These are phyloP conservation scores for Cercophora scortea DNA, from an alignment of 495 filamentous ascomycete genomes.

Conservation along the genomic window DNA sequence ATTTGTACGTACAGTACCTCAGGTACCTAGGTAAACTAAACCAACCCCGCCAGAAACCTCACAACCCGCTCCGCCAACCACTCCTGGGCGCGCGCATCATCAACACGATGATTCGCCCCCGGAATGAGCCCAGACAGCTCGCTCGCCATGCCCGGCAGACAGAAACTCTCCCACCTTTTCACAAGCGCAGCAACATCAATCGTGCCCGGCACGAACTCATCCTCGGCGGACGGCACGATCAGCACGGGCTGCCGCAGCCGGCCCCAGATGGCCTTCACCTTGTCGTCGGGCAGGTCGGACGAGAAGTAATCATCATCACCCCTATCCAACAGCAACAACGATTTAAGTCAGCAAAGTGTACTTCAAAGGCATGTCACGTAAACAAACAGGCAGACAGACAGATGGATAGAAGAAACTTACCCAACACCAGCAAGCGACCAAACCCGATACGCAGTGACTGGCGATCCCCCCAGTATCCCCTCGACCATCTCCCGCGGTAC, in stretches of 20 bases:
- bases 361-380: too few species aligned
- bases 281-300: conserved; percentile 58
- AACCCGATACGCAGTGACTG: conserved; percentile 63
- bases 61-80: conserved; percentile 31
- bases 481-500: conserved; percentile 47
- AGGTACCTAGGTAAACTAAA: background rate
- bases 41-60: conserved; percentile 23
- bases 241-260: conserved; percentile 47
- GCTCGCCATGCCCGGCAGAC: conserved; percentile 30
- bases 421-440: conserved; percentile 52
- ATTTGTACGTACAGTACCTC: conserved; percentile 12
- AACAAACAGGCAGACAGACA: background rate
- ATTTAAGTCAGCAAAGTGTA: too few species aligned
- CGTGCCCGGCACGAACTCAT: conserved; percentile 58
- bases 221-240: conserved; percentile 61
- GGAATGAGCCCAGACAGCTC: conserved; percentile 34
- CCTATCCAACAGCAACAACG: conserved; percentile 14
- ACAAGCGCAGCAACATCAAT: conserved; percentile 61
- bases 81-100: conserved; percentile 22
- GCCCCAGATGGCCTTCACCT: conserved; percentile 56
- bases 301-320: conserved; percentile 88
- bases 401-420: conserved; percentile 27
- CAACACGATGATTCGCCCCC: conserved; percentile 34
- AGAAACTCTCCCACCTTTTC: conserved; percentile 46
- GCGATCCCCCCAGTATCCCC: conserved; percentile 38